Percentiles rank a stretch among this genome's conserved stretches.
phyloP scores from a whole-genome alignment of 2,329 filamentous ascomycete species.

The Beauveria sp. region DNA sequence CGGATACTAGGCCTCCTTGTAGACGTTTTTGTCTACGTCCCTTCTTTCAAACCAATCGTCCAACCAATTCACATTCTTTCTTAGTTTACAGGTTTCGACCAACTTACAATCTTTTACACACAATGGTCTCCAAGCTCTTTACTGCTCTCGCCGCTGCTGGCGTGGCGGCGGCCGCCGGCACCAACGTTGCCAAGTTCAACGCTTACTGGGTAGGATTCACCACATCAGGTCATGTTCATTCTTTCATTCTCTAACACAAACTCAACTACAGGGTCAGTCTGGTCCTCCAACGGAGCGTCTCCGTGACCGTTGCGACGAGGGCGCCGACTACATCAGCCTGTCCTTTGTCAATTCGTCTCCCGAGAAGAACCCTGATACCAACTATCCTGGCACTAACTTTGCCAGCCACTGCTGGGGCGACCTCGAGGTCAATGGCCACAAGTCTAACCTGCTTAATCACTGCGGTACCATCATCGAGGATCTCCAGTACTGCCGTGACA shows the following conservation, averaged over 20 bases:
- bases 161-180: constrained; percentile 18
- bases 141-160: constrained; percentile 20
- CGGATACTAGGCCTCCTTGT: constrained; percentile 25
- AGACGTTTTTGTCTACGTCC: constrained; percentile 31
- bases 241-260: background rate
- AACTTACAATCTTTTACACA: constrained; percentile 24
- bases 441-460: constrained; percentile 26
- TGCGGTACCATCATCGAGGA: constrained; percentile 30
- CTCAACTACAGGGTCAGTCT: constrained; percentile 26
- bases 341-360: constrained; percentile 31
- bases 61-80: constrained; percentile 22
- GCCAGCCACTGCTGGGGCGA: constrained; percentile 29
- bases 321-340: constrained; percentile 30
- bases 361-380: constrained; percentile 23
- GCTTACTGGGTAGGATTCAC: constrained; percentile 30
- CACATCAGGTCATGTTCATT: background rate
- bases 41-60: constrained; percentile 27
- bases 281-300: constrained; percentile 22
- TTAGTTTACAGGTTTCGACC: constrained; percentile 22
- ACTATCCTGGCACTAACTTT: constrained; percentile 33
- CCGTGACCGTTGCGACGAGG: constrained; percentile 27
- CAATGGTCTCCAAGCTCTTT: constrained; percentile 9
- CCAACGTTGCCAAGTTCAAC: constrained; percentile 21
- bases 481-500: constrained; percentile 32
- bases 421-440: constrained; percentile 14